Evolutionary conservation across 202 grass and related monocot genomes (phyloP).

Genomic region (Hordeum pubiflorum): DNA sequence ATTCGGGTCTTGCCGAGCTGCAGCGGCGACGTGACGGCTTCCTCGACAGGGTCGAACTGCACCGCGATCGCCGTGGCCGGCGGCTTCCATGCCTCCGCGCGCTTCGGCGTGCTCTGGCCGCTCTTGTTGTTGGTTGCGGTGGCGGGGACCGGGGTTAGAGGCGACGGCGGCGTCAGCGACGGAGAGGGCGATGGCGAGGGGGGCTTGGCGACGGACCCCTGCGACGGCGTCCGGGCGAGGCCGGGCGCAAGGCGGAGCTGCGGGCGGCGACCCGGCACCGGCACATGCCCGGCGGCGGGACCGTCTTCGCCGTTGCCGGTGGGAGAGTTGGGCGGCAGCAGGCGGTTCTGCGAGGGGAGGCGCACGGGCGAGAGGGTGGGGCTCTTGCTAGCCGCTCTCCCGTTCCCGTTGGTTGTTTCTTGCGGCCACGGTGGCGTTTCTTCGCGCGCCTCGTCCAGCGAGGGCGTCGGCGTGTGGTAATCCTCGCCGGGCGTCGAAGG

Average conservation of each 20-base stretch:
- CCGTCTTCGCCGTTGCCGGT: neutral
- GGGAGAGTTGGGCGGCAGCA: neutral
- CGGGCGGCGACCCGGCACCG: neutral
- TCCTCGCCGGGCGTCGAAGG: conserved; percentile 32
- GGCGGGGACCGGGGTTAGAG: conserved; percentile 9
- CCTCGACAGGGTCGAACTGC: conserved; percentile 27
- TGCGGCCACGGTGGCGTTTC: conserved; percentile 16
- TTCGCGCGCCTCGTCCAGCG: conserved; percentile 30
- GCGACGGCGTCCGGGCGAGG: conserved; percentile 24
- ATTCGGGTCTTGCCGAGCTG: conserved; percentile 17
- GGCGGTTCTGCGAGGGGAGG: neutral
- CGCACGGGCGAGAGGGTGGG: conserved; percentile 39
- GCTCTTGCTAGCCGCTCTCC: neutral
- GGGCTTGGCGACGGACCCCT: conserved; percentile 9
- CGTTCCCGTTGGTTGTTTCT: neutral
- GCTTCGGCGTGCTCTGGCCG: conserved; percentile 28
- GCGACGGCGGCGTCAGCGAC: conserved; percentile 19
- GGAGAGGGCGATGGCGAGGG: neutral
- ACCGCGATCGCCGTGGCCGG: neutral
- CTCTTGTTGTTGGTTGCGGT: neutral
- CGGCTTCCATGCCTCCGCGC: conserved; percentile 14
- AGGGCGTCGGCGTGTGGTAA: conserved; percentile 42
- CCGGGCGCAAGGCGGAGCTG: neutral
- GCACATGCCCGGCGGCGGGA: neutral
- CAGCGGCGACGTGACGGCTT: conserved; percentile 46